Evolutionary conservation across 2,329 filamentous ascomycete genomes (phyloP), one percentile per base, ranked within the genome.

Genomic region (Diaporthe australafricana): DNA sequence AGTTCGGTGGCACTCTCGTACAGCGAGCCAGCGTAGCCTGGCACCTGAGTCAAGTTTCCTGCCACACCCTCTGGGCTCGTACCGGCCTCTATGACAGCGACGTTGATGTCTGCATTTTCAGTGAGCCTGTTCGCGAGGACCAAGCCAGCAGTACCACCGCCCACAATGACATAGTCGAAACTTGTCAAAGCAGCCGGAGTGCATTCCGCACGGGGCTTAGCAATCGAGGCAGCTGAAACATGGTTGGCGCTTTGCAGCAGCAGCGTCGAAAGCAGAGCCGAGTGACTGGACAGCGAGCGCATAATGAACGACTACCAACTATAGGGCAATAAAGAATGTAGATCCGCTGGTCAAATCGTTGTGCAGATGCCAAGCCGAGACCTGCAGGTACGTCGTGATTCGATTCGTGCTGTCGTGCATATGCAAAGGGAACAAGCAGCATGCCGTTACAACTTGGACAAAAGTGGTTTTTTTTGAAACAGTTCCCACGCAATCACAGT

Each of bases 151-250:
- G 67, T 70, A 8, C 70, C 70, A 9, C 70, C 70, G 9, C 70
- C 70, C 0, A 72, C 60, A 53, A 72, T 66, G 30, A 72, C 67
- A 32, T 72, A 72, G 57, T 72, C 70, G 27, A 62, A 71, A 11
- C 1, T 63, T 32, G 2, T 22, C 11, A 16, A n/a, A n/a, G n/a
- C 16, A 16, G 38, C 56, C 30, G 56, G 40, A 32, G 25, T n/a
- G 56, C 56, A 62, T 47, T 62, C 56, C 17, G 40, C 56, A 32
- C 56, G 56, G 17, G 56, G 25, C 14, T 47, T 30, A 22, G 17
- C 25, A 47, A 22, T 62, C 4, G 56, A 38, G 38, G 56, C 56
- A 32, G 16, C 56, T 62, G 45, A 45, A 45, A 32, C 56, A 62
- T 47, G 56, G 56, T 32, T 32, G 38, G 22, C 25, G 25, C 56